These are phyloP conservation scores for Penicillium crustosum DNA, from an alignment of 2,329 filamentous ascomycete genomes.

Conservation along the genomic window DNA sequence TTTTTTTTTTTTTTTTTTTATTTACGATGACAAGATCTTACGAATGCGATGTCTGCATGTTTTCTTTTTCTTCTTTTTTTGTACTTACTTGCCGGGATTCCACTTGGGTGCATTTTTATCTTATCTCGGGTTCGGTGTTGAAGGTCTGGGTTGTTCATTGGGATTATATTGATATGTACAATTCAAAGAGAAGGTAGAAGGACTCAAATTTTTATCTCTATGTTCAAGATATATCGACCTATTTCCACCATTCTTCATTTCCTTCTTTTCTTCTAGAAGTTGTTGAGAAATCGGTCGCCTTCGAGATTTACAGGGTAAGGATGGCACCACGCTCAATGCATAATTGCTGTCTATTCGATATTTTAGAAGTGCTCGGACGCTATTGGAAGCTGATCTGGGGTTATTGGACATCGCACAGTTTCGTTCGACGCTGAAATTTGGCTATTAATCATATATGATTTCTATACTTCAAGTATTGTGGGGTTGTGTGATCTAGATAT, in stretches of 20 bases:
- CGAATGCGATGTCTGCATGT: not conserved
- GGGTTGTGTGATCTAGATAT: not conserved
- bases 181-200: not conserved
- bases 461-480: not conserved
- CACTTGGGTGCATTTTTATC: not conserved
- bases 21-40: constrained; percentile 6
- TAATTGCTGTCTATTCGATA: not conserved
- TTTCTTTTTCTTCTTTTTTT: not conserved
- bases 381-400: not conserved
- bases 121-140: not conserved
- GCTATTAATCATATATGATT: not conserved
- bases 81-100: not conserved
- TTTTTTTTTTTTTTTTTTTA: not conserved
- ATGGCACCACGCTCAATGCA: not conserved
- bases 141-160: not conserved
- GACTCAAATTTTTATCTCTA: not conserved
- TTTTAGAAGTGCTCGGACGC: not conserved
- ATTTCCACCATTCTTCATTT: not conserved
- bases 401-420: not conserved
- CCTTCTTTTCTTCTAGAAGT: too few relatives aligned
- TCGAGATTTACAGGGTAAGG: not conserved
- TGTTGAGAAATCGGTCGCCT: not conserved
- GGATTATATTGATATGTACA: not conserved
- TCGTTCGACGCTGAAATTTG: not conserved
- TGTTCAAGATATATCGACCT: not conserved